Base-by-base conservation (phyloP, 345 rosid genomes). In the Heritiera fomes region DNA sequence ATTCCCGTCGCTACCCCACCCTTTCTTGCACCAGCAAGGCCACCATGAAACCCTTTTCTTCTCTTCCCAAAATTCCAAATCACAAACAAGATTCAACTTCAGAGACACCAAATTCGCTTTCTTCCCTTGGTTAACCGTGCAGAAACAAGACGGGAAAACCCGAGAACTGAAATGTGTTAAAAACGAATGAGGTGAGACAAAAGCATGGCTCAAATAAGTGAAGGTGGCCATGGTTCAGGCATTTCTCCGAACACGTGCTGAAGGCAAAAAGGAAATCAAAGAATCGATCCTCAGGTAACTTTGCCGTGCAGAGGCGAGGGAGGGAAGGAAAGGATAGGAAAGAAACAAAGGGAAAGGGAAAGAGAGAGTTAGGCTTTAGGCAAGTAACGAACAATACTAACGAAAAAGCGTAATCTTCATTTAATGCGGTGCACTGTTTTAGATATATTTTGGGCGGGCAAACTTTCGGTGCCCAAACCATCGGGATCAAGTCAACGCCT, bases 161-260 rank as follows among this genome's bases (percentile, higher is more conserved):
- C 50, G 80, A 79, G 84, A 70, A 46, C 72, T 77, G 61, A 84
- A 79, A 82, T 82, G 83, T 17, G 83, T 71, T 50, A 77, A 23
- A 70, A 78, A 66, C 75, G 82, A 82, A 63, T 23, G 50, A 14
- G 80, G 83, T 45, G 77, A 53, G 61, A 77, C 46, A 75, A 88
- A 60, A 72, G 81, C 55, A 17, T 78, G 82, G 78, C 79, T 46
- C 28, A 90, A 77, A 7, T 82, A 84, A 34, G 82, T 85, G 82
- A 89, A 73, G 75, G 92, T 84, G 52, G 82, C 87, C 99, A 95
- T 95, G 81, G 86, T 83, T 91, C 91, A 87, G 89, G 99, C 99
- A 95, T 95, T 92, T 95, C 97, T 89, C 83, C 92, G 82, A 92
- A 84, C 92, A 84, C 69, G 56, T 79, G 11, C 81, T 53, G 82